Evolutionary conservation across 192 early-diverging fungal genomes (phyloP), one percentile per base, ranked within the genome.

Genomic region (Entomortierella parvispora): DNA sequence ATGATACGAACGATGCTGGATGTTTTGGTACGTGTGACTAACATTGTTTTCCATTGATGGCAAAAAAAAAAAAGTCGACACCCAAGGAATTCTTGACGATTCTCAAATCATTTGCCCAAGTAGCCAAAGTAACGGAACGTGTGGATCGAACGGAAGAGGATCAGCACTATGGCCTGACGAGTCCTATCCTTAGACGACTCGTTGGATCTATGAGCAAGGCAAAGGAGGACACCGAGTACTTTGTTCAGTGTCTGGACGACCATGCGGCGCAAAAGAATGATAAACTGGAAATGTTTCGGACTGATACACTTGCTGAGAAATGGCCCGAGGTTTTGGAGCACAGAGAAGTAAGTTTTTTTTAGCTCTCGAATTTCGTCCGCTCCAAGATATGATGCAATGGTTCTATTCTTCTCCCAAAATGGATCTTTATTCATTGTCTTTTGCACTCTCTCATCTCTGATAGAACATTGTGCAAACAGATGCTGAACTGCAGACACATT

Each of bases 1-100:
- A 40, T n/a, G n/a, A n/a, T n/a, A n/a, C n/a, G n/a, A n/a, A n/a
- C n/a, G n/a, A n/a, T n/a, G n/a, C n/a, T n/a, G n/a, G n/a, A n/a
- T n/a, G n/a, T n/a, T n/a, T n/a, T n/a, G n/a, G n/a, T n/a, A n/a
- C n/a, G n/a, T n/a, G n/a, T n/a, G n/a, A n/a, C n/a, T n/a, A n/a
- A n/a, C n/a, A n/a, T n/a, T n/a, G n/a, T n/a, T n/a, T n/a, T n/a
- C n/a, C n/a, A n/a, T n/a, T n/a, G n/a, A n/a, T n/a, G n/a, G n/a
- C n/a, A n/a, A n/a, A n/a, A n/a, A n/a, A n/a, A n/a, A n/a, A n/a
- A n/a, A n/a, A 84, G 83, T 86, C 85, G 1, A 71, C 87, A 10
- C 90, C 92, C 0, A 66, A 80, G n/a, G 92, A 93, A 59, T 69
- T 93, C 12, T 62, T 82, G 20, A 54, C 67, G 32, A 80, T 85